phyloP scores from a whole-genome alignment of 305 asterid genomes.

The Fraxinus baroniana region DNA sequence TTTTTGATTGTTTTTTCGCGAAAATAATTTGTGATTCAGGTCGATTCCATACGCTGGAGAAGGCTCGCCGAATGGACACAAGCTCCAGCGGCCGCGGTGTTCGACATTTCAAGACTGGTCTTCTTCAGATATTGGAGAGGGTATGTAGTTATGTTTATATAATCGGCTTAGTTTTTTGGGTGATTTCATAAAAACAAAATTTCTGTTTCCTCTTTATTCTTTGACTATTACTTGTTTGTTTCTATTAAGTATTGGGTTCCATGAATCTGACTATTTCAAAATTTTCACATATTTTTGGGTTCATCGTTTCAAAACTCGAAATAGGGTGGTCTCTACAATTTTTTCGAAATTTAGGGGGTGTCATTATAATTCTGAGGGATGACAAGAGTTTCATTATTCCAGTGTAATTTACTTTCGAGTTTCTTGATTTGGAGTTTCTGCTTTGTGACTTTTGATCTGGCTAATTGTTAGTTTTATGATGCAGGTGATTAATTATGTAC shows the following conservation, averaged over 20 bases:
- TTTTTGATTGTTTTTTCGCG: not conserved
- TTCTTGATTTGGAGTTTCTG: not conserved
- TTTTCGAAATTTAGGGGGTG: not conserved
- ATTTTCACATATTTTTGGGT: not conserved
- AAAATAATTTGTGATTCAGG: slow-evolving; percentile 36
- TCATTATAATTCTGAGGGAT: not conserved
- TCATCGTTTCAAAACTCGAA: too few relatives aligned
- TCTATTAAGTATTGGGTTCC: not conserved
- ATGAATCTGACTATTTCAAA: not conserved
- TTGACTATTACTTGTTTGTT: not conserved
- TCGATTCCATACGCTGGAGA: slow-evolving; percentile 96
- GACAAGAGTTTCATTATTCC: not conserved
- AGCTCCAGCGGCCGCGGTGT: slow-evolving; percentile 97
- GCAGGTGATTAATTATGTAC: slow-evolving; percentile 94
- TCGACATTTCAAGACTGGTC: slow-evolving; percentile 89
- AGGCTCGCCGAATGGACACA: slow-evolving; percentile 90
- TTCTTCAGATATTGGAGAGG: slow-evolving; percentile 85
- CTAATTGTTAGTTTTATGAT: slow-evolving; percentile 31
- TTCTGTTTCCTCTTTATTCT: not conserved
- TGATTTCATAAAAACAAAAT: not conserved
- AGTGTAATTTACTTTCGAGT: not conserved
- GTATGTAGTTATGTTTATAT: slow-evolving; percentile 30
- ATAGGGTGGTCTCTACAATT: not conserved
- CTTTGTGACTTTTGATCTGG: slow-evolving; percentile 8
- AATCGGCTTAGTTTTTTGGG: not conserved